phyloP scores from a whole-genome alignment of 2,329 filamentous ascomycete species.

The Exophiala viscosa region DNA sequence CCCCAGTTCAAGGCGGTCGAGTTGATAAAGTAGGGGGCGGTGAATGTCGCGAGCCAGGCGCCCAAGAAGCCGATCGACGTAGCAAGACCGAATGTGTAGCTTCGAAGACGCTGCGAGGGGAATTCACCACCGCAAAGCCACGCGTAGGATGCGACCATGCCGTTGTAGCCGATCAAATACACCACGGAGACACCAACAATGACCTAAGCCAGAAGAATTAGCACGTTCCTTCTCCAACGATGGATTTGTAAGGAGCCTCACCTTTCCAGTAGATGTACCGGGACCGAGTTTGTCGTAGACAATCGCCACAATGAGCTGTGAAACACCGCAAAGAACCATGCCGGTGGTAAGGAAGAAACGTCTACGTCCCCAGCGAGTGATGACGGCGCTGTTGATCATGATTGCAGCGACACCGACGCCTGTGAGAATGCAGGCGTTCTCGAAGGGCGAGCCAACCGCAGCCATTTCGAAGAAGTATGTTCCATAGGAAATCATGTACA shows the following conservation, averaged over 20 bases:
- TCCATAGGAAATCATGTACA: constrained; percentile 56
- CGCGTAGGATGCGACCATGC: constrained; percentile 54
- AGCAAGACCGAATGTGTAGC: constrained; percentile 56
- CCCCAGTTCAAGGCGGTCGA: constrained; percentile 54
- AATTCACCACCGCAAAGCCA: constrained; percentile 56
- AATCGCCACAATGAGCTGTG: constrained; percentile 53
- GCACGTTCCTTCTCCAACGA: constrained; percentile 26
- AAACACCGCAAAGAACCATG: constrained; percentile 50
- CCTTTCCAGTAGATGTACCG: constrained; percentile 32
- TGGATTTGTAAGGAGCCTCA: not conserved
- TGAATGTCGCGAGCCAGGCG: constrained; percentile 57
- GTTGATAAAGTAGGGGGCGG: constrained; percentile 60
- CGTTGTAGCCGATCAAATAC: constrained; percentile 55
- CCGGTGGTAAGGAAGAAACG: constrained; percentile 53
- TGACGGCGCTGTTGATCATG: constrained; percentile 49
- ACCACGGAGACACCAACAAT: constrained; percentile 53
- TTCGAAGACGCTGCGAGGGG: constrained; percentile 54
- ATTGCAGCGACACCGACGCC: constrained; percentile 55
- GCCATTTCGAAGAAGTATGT: constrained; percentile 62
- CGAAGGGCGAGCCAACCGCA: constrained; percentile 53
- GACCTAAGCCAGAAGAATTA: constrained; percentile 40
- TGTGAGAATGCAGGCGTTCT: constrained; percentile 55
- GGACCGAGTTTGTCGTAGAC: constrained; percentile 47
- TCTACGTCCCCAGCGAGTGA: constrained; percentile 53
- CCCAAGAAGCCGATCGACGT: constrained; percentile 54